Evolutionary conservation across 2,329 filamentous ascomycete species (phyloP).

Genomic region (Cladosporium austrohemisphaericum): DNA sequence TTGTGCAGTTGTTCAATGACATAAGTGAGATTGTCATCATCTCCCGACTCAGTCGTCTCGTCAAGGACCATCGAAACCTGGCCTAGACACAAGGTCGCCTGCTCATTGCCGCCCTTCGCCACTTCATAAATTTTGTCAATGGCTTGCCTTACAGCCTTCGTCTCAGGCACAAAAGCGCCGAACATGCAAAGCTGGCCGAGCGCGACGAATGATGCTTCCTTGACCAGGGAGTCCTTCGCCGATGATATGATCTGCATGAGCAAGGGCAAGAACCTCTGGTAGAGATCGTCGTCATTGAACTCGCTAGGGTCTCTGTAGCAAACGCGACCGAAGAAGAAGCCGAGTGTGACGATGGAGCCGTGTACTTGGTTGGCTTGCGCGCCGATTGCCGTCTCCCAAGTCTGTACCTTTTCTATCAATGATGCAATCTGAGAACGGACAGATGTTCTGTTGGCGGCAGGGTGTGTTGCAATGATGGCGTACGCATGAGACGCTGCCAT

Average conservation of each 20-base stretch:
- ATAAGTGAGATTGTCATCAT: slow-evolving; percentile 42
- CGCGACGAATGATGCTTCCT: slow-evolving; percentile 55
- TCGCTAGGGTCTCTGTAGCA: not conserved
- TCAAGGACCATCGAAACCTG: slow-evolving; percentile 64
- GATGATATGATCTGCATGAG: slow-evolving; percentile 52
- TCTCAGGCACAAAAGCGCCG: slow-evolving; percentile 47
- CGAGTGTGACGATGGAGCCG: slow-evolving; percentile 57
- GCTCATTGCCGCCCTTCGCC: slow-evolving; percentile 77
- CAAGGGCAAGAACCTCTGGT: slow-evolving; percentile 40
- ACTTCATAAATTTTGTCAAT: slow-evolving; percentile 61
- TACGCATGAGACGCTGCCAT: slow-evolving; percentile 65
- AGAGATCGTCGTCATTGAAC: slow-evolving; percentile 1
- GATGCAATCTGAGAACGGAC: slow-evolving; percentile 41
- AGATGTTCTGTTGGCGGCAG: slow-evolving; percentile 36
- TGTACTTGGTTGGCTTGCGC: slow-evolving; percentile 57
- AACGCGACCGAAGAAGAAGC: slow-evolving; percentile 56
- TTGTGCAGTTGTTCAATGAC: slow-evolving; percentile 68
- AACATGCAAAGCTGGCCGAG: slow-evolving; percentile 62
- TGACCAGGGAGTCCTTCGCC: slow-evolving; percentile 54
- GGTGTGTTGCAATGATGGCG: slow-evolving; percentile 71
- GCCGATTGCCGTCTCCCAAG: slow-evolving; percentile 59
- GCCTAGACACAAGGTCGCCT: slow-evolving; percentile 76
- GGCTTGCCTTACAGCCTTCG: slow-evolving; percentile 38
- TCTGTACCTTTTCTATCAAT: slow-evolving; percentile 46
- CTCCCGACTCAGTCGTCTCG: slow-evolving; percentile 35